Conservation (phyloP, 2,329 filamentous ascomycete genomes). For the Huntiella decipiens region DNA sequence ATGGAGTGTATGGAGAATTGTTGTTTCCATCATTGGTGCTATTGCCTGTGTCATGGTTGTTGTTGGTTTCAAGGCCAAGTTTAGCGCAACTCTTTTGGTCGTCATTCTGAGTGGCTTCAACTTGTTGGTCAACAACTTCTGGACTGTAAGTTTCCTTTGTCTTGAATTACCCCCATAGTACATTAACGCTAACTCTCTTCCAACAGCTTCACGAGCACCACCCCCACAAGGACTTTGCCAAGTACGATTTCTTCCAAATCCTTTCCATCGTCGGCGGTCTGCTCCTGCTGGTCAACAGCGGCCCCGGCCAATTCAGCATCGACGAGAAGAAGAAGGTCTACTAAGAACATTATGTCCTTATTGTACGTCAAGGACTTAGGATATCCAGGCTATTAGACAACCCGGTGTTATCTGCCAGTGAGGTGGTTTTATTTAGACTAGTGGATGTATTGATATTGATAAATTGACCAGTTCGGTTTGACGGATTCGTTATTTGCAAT, state of each 20-base stretch:
- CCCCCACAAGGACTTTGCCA: slow-evolving; percentile 99
- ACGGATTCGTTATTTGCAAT: no score
- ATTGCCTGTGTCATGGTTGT: slow-evolving; percentile 96
- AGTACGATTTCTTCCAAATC: slow-evolving; percentile 99
- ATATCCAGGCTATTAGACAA: no score
- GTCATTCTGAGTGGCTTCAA: slow-evolving; percentile 95
- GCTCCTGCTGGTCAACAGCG: slow-evolving; percentile 93
- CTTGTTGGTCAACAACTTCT: slow-evolving; percentile 97
- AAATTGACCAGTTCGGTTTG: no score
- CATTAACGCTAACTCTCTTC: slow-evolving; percentile 15
- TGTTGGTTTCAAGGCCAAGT: slow-evolving; percentile 99
- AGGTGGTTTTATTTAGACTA: no score
- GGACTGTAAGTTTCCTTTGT: slow-evolving; percentile 52
- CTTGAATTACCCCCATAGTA: neutral
- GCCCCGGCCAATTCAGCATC: slow-evolving; percentile 90
- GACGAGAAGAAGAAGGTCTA: slow-evolving; percentile 99
- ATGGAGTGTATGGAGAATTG: slow-evolving; percentile 75
- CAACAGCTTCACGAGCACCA: slow-evolving; percentile 81
- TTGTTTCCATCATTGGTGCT: slow-evolving; percentile 69
- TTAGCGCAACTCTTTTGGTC: slow-evolving; percentile 86
- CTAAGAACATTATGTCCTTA: slow-evolving; percentile 24
- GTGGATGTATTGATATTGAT: no score
- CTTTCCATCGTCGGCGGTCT: slow-evolving; percentile 95
- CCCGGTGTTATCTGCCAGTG: no score
- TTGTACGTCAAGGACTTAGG: no score